Percentiles rank a stretch among this genome's conserved stretches.
These are phyloP conservation scores for Coemansia sp. DNA, from an alignment of 371 early-diverging fungal genomes.

Conservation along the genomic window DNA sequence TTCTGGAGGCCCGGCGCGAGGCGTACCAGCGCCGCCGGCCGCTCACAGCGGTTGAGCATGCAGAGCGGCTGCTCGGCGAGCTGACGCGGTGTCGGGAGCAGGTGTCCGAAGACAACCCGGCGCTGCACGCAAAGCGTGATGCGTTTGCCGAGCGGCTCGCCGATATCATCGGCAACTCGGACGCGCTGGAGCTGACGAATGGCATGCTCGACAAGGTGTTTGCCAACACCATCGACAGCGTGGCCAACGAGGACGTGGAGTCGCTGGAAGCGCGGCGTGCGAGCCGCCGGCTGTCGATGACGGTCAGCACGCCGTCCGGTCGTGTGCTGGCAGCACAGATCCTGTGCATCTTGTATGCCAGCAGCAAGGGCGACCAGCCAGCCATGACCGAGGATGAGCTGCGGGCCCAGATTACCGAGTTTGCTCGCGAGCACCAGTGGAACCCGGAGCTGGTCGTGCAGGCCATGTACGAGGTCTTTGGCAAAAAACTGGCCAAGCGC, in stretches of 20 bases:
- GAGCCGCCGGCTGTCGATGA: conserved; percentile 41
- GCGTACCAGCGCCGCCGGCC: conserved; percentile 39
- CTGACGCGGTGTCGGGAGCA: conserved; percentile 4
- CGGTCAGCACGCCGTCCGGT: conserved; percentile 35
- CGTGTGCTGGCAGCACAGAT: conserved; percentile 47
- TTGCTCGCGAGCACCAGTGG: conserved; percentile 47
- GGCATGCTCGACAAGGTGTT: conserved; percentile 43
- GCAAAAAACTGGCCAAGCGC: conserved; percentile 45
- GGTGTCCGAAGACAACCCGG: neutral
- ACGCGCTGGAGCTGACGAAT: conserved; percentile 40
- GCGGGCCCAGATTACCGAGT: conserved; percentile 39
- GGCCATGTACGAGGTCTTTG: conserved; percentile 49
- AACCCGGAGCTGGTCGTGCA: conserved; percentile 48
- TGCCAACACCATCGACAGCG: conserved; percentile 45
- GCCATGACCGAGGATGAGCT: conserved; percentile 45
- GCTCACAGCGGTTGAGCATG: conserved; percentile 44
- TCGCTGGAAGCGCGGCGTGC: conserved; percentile 38
- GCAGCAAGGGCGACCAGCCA: conserved; percentile 14
- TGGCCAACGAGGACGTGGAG: conserved; percentile 48
- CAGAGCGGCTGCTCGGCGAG: conserved; percentile 33
- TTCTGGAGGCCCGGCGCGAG: conserved; percentile 29
- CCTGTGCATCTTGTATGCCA: conserved; percentile 43
- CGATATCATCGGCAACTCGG: conserved; percentile 41
- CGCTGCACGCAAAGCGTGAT: conserved; percentile 15
- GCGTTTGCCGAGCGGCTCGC: conserved; percentile 17